Percentiles rank a stretch among this genome's conserved stretches.
Evolutionary conservation across 768 basidiomycete species (phyloP).

Genomic region (Phaeolepiota aurea): DNA sequence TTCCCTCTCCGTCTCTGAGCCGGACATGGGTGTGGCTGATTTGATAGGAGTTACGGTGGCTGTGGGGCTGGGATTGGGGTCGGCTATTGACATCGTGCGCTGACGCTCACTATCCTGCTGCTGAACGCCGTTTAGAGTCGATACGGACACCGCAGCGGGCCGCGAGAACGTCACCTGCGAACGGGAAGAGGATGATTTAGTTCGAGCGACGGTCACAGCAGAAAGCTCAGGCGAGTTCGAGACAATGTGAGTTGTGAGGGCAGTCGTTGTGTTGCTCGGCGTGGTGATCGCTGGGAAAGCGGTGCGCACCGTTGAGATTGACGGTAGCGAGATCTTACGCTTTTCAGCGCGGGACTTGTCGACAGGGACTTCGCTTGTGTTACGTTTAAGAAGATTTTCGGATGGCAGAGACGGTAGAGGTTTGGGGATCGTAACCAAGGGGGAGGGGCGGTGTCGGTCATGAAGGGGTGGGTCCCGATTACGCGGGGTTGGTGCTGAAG

Average conservation of each 20-base stretch:
- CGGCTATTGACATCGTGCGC: conserved; percentile 18
- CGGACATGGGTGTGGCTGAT: conserved; percentile 17
- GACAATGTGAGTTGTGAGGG: conserved; percentile 57
- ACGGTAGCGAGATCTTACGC: conserved; percentile 23
- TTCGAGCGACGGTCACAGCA: conserved; percentile 27
- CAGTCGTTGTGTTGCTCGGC: conserved; percentile 53
- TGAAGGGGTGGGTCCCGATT: conserved; percentile 13
- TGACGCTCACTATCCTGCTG: conserved; percentile 34
- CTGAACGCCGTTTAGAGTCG: conserved; percentile 46
- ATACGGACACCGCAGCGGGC: conserved; percentile 44
- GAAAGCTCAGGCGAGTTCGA: conserved; percentile 32
- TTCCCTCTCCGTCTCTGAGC: conserved; percentile 43
- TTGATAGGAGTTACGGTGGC: conserved; percentile 11
- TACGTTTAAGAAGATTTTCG: conserved; percentile 30
- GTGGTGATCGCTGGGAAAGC: conserved; percentile 45
- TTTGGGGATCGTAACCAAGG: conserved; percentile 45
- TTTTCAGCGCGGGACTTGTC: conserved; percentile 13
- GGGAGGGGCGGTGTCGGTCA: conserved; percentile 38
- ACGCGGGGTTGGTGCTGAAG: conserved; percentile 35
- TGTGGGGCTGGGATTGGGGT: conserved; percentile 13
- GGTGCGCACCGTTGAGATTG: conserved; percentile 41
- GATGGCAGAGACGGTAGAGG: conserved; percentile 55
- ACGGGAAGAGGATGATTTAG: conserved; percentile 40
- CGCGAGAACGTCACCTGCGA: conserved; percentile 59
- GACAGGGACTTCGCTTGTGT: conserved; percentile 7